phyloP scores from a whole-genome alignment of 306 rosid genomes.

The Pachyrhizus erosus region DNA sequence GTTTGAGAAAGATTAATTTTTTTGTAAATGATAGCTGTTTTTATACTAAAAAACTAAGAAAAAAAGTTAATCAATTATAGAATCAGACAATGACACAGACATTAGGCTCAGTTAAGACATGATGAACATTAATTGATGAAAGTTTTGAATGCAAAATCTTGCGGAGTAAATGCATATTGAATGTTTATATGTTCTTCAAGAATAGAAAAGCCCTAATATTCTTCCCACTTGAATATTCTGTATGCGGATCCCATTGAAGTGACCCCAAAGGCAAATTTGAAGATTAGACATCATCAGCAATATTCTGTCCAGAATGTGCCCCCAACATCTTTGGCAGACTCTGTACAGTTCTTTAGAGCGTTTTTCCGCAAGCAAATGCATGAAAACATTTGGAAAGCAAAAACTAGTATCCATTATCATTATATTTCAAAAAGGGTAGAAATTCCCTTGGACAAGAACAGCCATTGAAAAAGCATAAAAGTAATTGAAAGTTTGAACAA shows the following conservation, averaged over 20 bases:
- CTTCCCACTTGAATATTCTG: constrained; percentile 12
- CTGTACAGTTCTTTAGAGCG: background rate
- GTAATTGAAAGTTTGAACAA: constrained; percentile 17
- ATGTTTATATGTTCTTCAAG: background rate
- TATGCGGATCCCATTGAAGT: background rate
- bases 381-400: background rate
- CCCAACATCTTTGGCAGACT: background rate
- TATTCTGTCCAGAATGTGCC: background rate
- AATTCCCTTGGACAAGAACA: constrained; percentile 40
- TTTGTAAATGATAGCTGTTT: too few species aligned
- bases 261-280: background rate
- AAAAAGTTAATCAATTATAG: constrained; percentile 7
- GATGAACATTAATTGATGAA: constrained; percentile 5
- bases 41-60: too few species aligned
- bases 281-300: background rate
- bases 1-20: too few species aligned
- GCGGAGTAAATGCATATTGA: background rate
- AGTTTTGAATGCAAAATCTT: background rate
- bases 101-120: background rate
- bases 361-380: background rate
- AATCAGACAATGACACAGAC: background rate
- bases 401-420: background rate
- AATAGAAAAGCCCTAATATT: background rate
- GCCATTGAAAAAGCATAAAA: constrained; percentile 38
- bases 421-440: background rate